A percentile compares a stretch with the other conserved stretches of the same genome.
Conservation (phyloP, 176 grass and related monocot species). For the Themeda triandra region DNA sequence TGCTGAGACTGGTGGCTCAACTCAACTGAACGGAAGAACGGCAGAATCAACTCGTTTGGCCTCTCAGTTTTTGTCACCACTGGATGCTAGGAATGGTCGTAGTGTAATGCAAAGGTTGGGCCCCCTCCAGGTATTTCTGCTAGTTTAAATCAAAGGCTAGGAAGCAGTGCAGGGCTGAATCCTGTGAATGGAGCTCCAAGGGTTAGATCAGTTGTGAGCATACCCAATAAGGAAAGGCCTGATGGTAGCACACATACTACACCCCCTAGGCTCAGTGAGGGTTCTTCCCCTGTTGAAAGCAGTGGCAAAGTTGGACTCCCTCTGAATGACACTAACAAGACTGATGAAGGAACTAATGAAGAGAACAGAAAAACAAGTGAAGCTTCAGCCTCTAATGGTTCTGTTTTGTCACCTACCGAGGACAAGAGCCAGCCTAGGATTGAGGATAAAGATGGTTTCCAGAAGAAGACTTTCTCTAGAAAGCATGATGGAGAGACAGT, state of each 20-base stretch:
- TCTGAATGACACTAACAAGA: conserved; percentile 7
- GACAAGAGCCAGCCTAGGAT: conserved; percentile 28
- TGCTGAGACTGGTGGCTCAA: background rate
- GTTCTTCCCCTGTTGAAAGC: conserved; percentile 26
- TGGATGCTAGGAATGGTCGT: conserved; percentile 22
- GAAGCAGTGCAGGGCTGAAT: conserved; percentile 17
- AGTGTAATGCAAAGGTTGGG: conserved; percentile 48
- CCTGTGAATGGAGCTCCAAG: conserved; percentile 38
- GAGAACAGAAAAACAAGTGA: conserved; percentile 26
- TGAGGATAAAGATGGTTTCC: conserved; percentile 41
- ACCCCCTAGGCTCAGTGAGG: background rate
- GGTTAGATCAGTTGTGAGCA: conserved; percentile 72
- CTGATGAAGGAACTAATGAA: conserved; percentile 38
- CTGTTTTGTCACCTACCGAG: conserved; percentile 13
- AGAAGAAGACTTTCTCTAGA: conserved; percentile 93
- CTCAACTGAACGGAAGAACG: conserved; percentile 2
- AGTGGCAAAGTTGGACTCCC: conserved; percentile 12
- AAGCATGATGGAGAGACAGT: conserved; percentile 85
- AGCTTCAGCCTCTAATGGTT: conserved; percentile 22
- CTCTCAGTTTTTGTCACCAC: conserved; percentile 10
- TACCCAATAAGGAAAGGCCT: conserved; percentile 44
- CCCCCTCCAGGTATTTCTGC: background rate
- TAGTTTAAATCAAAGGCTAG: conserved; percentile 33
- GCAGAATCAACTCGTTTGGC: background rate
- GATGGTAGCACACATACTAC: conserved; percentile 26